A percentile compares a stretch with the other conserved stretches of the same genome.
Evolutionary conservation across 305 asterid species (phyloP).

Genomic region (Fraxinus floribunda): DNA sequence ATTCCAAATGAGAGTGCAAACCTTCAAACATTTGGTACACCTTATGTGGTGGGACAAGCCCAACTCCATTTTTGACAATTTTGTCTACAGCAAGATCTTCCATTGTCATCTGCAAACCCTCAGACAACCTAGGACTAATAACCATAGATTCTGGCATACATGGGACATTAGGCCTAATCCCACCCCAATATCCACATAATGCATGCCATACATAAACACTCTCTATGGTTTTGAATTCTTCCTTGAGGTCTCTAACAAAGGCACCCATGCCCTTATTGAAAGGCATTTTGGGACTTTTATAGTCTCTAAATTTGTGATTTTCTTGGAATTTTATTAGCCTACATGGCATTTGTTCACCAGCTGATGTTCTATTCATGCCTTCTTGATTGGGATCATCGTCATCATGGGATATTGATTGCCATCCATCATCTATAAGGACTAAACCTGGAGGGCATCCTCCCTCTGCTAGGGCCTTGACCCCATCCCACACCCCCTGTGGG

Average conservation of each 20-base stretch:
- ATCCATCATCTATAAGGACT: conserved; percentile 30
- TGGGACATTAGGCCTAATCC: conserved; percentile 24
- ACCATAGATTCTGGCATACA: conserved; percentile 23
- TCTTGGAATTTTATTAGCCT: conserved; percentile 32
- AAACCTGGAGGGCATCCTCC: conserved; percentile 29
- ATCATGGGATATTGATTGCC: conserved; percentile 32
- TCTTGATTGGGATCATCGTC: conserved; percentile 24
- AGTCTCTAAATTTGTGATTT: conserved; percentile 25
- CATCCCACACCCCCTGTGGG: conserved; percentile 25
- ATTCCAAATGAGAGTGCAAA: neutral
- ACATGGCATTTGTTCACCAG: conserved; percentile 35
- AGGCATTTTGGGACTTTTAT: conserved; percentile 12
- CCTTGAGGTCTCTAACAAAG: conserved; percentile 25
- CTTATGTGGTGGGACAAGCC: conserved; percentile 10
- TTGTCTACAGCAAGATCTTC: conserved; percentile 26
- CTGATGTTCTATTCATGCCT: conserved; percentile 26
- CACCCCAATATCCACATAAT: conserved; percentile 28
- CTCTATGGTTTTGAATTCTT: conserved; percentile 16
- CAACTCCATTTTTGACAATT: conserved; percentile 23
- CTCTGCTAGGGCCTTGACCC: conserved; percentile 22
- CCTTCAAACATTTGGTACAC: no score
- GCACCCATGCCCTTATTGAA: conserved; percentile 24
- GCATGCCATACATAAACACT: conserved; percentile 29
- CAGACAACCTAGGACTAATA: conserved; percentile 19
- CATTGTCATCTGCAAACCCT: conserved; percentile 28